Evolutionary conservation across 2,329 filamentous ascomycete genomes (phyloP), one percentile per base, ranked within the genome.

Genomic region (Blumeriella jaapii): DNA sequence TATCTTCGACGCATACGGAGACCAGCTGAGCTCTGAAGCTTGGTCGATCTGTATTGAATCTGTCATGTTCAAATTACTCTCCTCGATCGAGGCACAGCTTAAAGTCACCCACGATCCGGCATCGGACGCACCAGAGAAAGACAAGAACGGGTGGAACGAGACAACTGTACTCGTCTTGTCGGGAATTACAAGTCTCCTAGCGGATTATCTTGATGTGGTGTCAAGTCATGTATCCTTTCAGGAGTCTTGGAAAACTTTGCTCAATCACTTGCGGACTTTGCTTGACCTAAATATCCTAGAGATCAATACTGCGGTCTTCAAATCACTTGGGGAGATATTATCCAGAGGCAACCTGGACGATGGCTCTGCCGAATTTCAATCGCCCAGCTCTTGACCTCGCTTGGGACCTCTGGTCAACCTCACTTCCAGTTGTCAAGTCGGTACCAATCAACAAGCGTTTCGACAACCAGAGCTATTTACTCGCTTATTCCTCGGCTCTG

Each of bases 1-100:
- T 29, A 94, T 96, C 13, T 86, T 96, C 44, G 86, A 94, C 55
- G 86, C 84, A 1, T 93, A 93, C 44, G 85, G 85, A 8, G 81
- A 87, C 46, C 78, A 81, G 34, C 65, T 95, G 4, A 78, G 71
- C 25, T 68, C 83, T 0, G 74, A 81, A 51, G 78, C 82, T 0
- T 96, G 86, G 87, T 78, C 79, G 30, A 68, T 89, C 17, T 91
- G 86, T 48, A 71, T 94, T 36, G 78, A 82, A 40, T 75, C 73
- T 5, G 81, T 95, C 5, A 68, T 94, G 2, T 87, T 94, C 58
- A 74, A 73, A 40, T 74, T 94, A 46, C 60, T 93, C 3, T 68
- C 76, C 3, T 77, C 74, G 0, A 77, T 87, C n/a, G 71, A 79
- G 48, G 56, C 60, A 15, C 69, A 75, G 40, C 56, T 78, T 5